Base-by-base conservation (phyloP, 2,329 filamentous ascomycete genomes). In the Talaromyces rugulosus region DNA sequence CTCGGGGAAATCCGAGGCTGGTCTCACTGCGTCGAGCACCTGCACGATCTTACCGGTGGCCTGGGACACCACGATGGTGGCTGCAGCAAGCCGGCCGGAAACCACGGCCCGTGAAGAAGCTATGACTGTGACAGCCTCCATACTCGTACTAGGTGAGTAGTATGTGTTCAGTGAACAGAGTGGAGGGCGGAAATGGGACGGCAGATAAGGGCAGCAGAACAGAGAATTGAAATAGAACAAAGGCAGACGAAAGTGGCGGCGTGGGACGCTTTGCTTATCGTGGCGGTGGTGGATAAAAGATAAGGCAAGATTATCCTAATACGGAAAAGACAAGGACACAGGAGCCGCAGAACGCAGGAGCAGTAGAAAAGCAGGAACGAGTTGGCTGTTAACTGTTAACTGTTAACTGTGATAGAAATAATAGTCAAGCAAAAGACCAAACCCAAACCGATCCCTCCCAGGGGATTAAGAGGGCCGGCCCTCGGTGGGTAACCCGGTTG, bases 21-120 rank as follows among this genome's bases (percentile, higher is more conserved):
- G 90, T n/a, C 96, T 82, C 57, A 97, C 82, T 30, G 85, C 84
- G 61, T 89, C 85, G 66, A 88, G 85, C 64, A 96, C 85, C 2
- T 88, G 87, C 52, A 89, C 83, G 70, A 98, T 96, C 79, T 93
- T 96, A 71, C 95, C 95, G 0, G 91, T 93, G 50, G 74, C 74
- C 6, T 86, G 85, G 2, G 91, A 96, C 68, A 97, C 81, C 61
- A 89, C 83, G 63, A 99, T 87, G 12, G 93, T 96, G 62, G 92
- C 94, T 23, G 92, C 88, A 2, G 89, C 92, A 53, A 96, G 78
- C 51, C 86, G 82, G 62, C 89, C 87, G 53, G 89, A 89, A 68
- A 98, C 82, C 57, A 98, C 87, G 62, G 91, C 91, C 69, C 93
- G 86, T 30, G 89, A 90, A 1, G 95, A 98, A 62, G 89, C 89